phyloP scores from a whole-genome alignment of 371 early-diverging fungal species.

The Smittium mucronatum region DNA sequence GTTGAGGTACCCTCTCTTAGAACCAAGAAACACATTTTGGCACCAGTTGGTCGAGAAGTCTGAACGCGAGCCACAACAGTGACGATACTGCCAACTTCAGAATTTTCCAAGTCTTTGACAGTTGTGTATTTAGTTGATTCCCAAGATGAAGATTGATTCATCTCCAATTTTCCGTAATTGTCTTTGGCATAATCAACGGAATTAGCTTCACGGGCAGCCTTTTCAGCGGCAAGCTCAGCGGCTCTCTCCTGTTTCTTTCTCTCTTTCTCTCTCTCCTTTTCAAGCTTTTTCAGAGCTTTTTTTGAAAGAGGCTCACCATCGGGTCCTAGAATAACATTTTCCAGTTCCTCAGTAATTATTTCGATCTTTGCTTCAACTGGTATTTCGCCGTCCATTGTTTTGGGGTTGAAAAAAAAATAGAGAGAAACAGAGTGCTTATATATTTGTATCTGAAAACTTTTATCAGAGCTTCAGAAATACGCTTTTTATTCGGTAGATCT shows the following conservation, averaged over 20 bases:
- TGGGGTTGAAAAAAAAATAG: too few species aligned
- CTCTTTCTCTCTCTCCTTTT: slow-evolving; percentile 83
- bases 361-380: slow-evolving; percentile 25
- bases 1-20: slow-evolving; percentile 79
- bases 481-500: too few species aligned
- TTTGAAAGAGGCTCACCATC: slow-evolving; percentile 85
- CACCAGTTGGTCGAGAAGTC: slow-evolving; percentile 69
- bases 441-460: too few species aligned
- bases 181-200: slow-evolving; percentile 60
- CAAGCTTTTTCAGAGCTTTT: slow-evolving; percentile 84
- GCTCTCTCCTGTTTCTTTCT: slow-evolving; percentile 61
- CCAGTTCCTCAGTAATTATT: slow-evolving; percentile 39
- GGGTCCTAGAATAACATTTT: slow-evolving; percentile 51
- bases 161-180: slow-evolving; percentile 74
- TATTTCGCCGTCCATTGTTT: not conserved
- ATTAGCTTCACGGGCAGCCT: slow-evolving; percentile 64
- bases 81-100: slow-evolving; percentile 59
- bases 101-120: slow-evolving; percentile 42
- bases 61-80: slow-evolving; percentile 83
- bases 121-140: slow-evolving; percentile 31
- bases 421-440: too few species aligned
- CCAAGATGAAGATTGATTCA: slow-evolving; percentile 74
- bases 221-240: slow-evolving; percentile 71
- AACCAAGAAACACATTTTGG: slow-evolving; percentile 84
- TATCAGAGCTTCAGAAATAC: too few species aligned